Percentiles rank a stretch among this genome's conserved stretches.
Conservation (phyloP, 2,329 filamentous ascomycete genomes). For the Fusarium chuoi region DNA sequence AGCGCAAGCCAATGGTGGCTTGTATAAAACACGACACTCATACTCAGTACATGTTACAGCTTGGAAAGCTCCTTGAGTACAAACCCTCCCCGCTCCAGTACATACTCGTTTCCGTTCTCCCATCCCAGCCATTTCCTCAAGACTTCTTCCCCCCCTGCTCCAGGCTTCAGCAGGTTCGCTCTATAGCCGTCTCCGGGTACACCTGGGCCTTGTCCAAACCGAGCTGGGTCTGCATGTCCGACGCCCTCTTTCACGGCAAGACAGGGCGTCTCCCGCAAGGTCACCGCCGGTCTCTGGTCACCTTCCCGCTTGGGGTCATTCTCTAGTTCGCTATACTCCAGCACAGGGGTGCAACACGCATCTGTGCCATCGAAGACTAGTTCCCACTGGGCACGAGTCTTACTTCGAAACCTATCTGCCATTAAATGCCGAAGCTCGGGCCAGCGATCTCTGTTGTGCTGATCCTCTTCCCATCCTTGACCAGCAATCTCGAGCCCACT, state of each 20-base stretch:
- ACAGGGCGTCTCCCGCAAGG: conserved; percentile 75
- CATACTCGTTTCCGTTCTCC: conserved; percentile 76
- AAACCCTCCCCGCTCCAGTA: conserved; percentile 71
- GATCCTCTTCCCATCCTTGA: conserved; percentile 60
- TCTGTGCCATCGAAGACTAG: conserved; percentile 87
- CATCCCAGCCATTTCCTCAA: conserved; percentile 81
- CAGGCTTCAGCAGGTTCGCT: conserved; percentile 68
- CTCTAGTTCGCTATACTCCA: conserved; percentile 79
- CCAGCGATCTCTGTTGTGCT: conserved; percentile 74
- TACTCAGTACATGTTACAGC: conserved; percentile 38
- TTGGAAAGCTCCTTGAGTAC: conserved; percentile 56
- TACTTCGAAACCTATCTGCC: conserved; percentile 71
- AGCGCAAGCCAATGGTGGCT: neutral
- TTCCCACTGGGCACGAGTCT: conserved; percentile 85
- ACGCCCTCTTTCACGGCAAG: conserved; percentile 66
- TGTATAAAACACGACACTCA: neutral
- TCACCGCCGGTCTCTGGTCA: conserved; percentile 77
- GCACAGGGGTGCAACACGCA: conserved; percentile 90
- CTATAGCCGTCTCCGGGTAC: conserved; percentile 75
- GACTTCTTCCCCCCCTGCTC: conserved; percentile 76
- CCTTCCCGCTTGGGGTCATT: conserved; percentile 60
- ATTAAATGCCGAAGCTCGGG: conserved; percentile 71
- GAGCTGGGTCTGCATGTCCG: conserved; percentile 45
- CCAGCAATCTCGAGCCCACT: conserved; percentile 70
- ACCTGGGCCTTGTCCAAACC: conserved; percentile 72